Base-by-base conservation (phyloP, 441 rosid genomes). In the Bocquillonia castaneifolia region DNA sequence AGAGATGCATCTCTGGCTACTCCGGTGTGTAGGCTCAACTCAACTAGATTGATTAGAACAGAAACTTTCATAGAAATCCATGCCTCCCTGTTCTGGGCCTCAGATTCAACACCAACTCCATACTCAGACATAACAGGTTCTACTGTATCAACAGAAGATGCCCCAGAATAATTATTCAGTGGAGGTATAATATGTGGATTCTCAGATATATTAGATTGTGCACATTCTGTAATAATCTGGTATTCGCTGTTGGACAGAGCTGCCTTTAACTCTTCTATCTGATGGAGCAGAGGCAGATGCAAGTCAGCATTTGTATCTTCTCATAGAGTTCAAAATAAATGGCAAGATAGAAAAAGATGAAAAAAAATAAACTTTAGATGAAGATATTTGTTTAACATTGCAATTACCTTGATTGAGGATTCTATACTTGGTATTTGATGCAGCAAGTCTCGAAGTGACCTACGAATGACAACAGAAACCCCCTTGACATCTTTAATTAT, bases 401-500 rank as follows among this genome's bases (percentile, higher is more conserved):
- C n/a, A 55, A 78, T 76, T n/a, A 95, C 99, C 98, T 81, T 81
- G 39, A 95, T 63, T 75, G 84, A 79, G 70, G 82, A 87, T 83
- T 88, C 98, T 60, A 76, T 81, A 78, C 77, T 83, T 25, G 99
- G 98, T 78, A 84, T 74, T 80, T 79, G 93, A 84, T 90, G 98
- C 77, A 88, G 78, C 82, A 95, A 82, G 79, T 95, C 99, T 70
- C 98, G 86, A 61, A 95, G 91, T 75, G 97, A 83, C 83, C 99
- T 88, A 66, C 63, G 76, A 76, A 95, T 81, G 68, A 86, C 82
- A 76, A 95, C 84, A 75, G 99, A 90, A 74, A 95, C 79, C 71
- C 99, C 99, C 78, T 85, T 86, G 64, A 95, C 93, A 83, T 86
- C 93, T 77, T 85, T 92, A 76, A 95, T 85, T 74, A 90, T 92